These are phyloP conservation scores for Parietaria judaica DNA, from an alignment of 306 rosid genomes.

Conservation along the genomic window DNA sequence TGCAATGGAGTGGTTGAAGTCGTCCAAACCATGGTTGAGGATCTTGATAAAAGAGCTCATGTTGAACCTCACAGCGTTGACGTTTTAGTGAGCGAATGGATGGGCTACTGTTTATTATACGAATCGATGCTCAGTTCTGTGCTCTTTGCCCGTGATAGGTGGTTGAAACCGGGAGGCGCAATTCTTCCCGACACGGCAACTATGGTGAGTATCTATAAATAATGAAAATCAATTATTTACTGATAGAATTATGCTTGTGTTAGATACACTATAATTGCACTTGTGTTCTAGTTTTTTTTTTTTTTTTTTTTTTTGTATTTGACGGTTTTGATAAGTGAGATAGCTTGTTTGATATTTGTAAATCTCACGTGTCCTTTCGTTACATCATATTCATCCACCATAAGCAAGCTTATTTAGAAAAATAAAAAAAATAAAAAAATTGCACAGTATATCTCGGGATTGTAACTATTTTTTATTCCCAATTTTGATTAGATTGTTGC, in stretches of 20 bases:
- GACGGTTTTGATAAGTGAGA: too few relatives aligned
- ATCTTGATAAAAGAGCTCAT: constrained; percentile 46
- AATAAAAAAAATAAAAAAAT: too few relatives aligned
- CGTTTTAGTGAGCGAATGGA: constrained; percentile 90
- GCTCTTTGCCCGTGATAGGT: constrained; percentile 80
- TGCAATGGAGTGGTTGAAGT: constrained; percentile 60
- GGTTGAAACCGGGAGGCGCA: constrained; percentile 94
- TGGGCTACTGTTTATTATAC: constrained; percentile 89
- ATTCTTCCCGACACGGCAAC: constrained; percentile 93
- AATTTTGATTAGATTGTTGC: constrained; percentile 61
- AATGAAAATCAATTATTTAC: too few relatives aligned
- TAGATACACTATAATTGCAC: too few relatives aligned
- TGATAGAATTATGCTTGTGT: too few relatives aligned
- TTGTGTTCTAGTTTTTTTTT: too few relatives aligned
- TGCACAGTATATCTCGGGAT: background rate
- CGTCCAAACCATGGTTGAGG: constrained; percentile 77
- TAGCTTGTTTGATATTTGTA: too few relatives aligned
- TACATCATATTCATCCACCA: background rate
- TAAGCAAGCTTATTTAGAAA: too few relatives aligned
- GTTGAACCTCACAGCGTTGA: constrained; percentile 79
- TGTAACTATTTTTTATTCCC: background rate
- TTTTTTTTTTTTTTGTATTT: too few relatives aligned
- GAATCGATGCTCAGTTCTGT: constrained; percentile 95
- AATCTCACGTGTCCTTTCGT: background rate
- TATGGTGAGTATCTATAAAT: constrained; percentile 46